Conservation (phyloP, 495 filamentous ascomycete species). For the Penicillium mononematosum region DNA sequence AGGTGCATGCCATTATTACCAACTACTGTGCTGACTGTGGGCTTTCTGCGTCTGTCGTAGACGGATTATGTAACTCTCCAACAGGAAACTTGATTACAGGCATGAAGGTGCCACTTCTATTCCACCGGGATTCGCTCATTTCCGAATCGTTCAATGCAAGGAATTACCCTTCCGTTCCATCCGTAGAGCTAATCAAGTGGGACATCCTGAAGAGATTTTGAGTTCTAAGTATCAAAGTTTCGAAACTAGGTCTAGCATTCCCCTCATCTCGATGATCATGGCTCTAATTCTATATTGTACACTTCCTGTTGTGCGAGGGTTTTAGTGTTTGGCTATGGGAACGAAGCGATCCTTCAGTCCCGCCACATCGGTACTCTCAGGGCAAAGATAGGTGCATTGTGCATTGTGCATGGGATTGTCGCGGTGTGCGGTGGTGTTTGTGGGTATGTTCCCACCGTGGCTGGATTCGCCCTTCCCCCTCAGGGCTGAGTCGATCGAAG, state of each 20-base stretch:
- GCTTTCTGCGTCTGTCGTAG: background rate
- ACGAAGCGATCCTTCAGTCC: slow-evolving; percentile 13
- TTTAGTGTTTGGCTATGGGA: slow-evolving; percentile 9
- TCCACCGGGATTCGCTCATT: background rate
- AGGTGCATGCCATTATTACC: slow-evolving; percentile 8
- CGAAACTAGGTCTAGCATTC: background rate
- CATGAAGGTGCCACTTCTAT: slow-evolving; percentile 6
- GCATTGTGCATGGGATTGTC: slow-evolving; percentile 1
- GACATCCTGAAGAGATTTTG: background rate
- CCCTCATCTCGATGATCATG: background rate
- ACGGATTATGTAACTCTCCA: background rate
- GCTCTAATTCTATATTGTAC: background rate
- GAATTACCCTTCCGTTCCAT: background rate
- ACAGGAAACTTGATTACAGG: background rate
- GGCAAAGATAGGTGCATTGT: background rate
- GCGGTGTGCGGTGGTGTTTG: background rate
- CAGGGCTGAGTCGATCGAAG: slow-evolving; percentile 10
- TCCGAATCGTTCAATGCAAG: slow-evolving; percentile 2
- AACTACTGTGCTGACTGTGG: slow-evolving; percentile 8
- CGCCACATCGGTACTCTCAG: slow-evolving; percentile 18
- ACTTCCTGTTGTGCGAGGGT: slow-evolving; percentile 8
- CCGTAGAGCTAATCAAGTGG: background rate
- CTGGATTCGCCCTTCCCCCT: slow-evolving; percentile 7
- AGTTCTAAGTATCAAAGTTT: background rate
- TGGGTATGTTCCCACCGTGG: slow-evolving; percentile 1